These are phyloP conservation scores for Penicillium cataractarum DNA, from an alignment of 495 filamentous ascomycete species.

Conservation along the genomic window DNA sequence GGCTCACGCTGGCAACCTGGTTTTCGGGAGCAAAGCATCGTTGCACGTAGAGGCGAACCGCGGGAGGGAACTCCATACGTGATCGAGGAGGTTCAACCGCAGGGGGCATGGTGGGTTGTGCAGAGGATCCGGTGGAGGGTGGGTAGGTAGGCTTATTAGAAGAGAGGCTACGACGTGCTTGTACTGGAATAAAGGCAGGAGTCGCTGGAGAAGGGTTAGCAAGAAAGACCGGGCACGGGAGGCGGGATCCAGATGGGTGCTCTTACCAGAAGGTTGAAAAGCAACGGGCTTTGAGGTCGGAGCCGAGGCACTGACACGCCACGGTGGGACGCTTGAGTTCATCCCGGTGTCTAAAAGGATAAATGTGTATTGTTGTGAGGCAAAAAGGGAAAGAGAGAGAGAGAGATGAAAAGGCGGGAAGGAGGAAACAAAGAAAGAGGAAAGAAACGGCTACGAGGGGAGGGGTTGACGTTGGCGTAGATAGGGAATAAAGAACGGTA, in stretches of 20 bases:
- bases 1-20: constrained; percentile 62
- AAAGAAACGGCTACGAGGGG: constrained; percentile 26
- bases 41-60: constrained; percentile 81
- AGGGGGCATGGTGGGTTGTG: constrained; percentile 18
- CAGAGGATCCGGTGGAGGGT: constrained; percentile 31
- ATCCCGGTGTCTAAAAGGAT: constrained; percentile 32
- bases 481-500: background rate
- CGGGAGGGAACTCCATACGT: constrained; percentile 70
- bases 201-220: constrained; percentile 29
- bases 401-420: constrained; percentile 17
- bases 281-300: constrained; percentile 31
- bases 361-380: constrained; percentile 14
- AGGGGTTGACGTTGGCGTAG: background rate
- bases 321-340: constrained; percentile 48
- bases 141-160: constrained; percentile 27
- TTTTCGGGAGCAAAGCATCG: constrained; percentile 78
- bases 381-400: constrained; percentile 20
- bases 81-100: constrained; percentile 35
- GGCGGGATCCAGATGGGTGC: background rate
- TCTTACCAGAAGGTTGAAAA: constrained; percentile 41
- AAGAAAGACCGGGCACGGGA: background rate
- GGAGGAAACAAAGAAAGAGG: constrained; percentile 24
- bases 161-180: constrained; percentile 52
- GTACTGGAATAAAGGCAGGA: constrained; percentile 56
- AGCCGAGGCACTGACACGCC: constrained; percentile 44